A percentile compares a stretch with the other conserved stretches of the same genome.
These are phyloP conservation scores for Fusarium sp. DNA, from an alignment of 2,329 filamentous ascomycete species.

Conservation along the genomic window DNA sequence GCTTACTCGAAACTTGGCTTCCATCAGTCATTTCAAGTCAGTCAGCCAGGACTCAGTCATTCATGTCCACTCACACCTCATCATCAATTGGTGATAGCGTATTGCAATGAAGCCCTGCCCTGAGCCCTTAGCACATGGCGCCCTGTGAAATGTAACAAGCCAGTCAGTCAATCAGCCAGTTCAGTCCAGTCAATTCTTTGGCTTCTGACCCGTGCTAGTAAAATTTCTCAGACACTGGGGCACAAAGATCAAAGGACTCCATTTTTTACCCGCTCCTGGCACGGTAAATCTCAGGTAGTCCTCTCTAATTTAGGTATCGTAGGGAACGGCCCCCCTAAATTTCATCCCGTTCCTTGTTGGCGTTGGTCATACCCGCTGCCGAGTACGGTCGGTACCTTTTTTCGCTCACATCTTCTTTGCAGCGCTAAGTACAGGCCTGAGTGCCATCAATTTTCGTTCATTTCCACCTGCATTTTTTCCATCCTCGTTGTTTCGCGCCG, in stretches of 20 bases:
- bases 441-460: slow-evolving; percentile 7
- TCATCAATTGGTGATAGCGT: slow-evolving; percentile 26
- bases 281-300: slow-evolving; percentile 34
- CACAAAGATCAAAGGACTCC: slow-evolving; percentile 26
- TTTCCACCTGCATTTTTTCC: slow-evolving; percentile 15
- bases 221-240: slow-evolving; percentile 39
- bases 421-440: slow-evolving; percentile 18
- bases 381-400: slow-evolving; percentile 13
- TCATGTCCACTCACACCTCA: slow-evolving; percentile 36
- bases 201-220: slow-evolving; percentile 35
- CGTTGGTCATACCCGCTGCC: slow-evolving; percentile 22
- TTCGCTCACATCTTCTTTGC: slow-evolving; percentile 1
- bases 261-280: slow-evolving; percentile 48
- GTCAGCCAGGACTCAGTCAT: neutral
- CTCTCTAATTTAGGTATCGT: slow-evolving; percentile 43
- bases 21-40: slow-evolving; percentile 16
- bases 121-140: slow-evolving; percentile 38
- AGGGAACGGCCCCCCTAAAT: slow-evolving; percentile 31
- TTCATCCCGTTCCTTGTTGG: slow-evolving; percentile 44
- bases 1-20: slow-evolving; percentile 25
- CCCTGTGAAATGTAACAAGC: slow-evolving; percentile 41
- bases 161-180: slow-evolving; percentile 16
- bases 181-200: slow-evolving; percentile 32
- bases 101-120: slow-evolving; percentile 32
- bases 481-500: slow-evolving; percentile 30